Evolutionary conservation across 768 basidiomycete species (phyloP).

Genomic region (Termitomyces bulborhizus): DNA sequence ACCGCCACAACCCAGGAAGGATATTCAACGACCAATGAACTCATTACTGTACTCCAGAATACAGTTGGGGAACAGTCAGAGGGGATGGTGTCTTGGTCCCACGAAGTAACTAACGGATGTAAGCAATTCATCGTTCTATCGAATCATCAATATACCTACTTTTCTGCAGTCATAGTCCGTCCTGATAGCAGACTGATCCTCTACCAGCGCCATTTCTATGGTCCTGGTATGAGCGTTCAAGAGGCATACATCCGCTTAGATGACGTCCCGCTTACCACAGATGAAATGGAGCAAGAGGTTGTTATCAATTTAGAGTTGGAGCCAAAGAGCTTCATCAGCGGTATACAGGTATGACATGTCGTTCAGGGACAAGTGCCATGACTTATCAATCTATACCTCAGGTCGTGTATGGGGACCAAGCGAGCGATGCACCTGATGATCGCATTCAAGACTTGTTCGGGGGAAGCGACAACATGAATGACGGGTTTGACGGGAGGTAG

Average conservation of each 20-base stretch:
- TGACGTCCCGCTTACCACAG: not conserved
- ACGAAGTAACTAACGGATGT: not conserved
- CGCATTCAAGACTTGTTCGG: not conserved
- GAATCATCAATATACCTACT: not conserved
- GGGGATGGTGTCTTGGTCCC: not conserved
- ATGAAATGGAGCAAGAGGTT: slow-evolving; percentile 1
- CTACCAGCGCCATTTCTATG: slow-evolving; percentile 2
- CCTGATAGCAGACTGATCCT: not conserved
- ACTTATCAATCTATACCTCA: not conserved
- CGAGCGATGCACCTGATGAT: not conserved
- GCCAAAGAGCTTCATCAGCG: slow-evolving; percentile 1
- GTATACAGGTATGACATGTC: not conserved
- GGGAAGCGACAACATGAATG: slow-evolving; percentile 4
- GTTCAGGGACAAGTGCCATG: not conserved
- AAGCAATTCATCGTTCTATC: not conserved
- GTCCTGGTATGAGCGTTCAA: slow-evolving; percentile 2
- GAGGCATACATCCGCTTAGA: not conserved
- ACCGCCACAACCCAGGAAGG: not conserved
- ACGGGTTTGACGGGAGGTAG: not conserved
- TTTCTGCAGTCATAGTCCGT: not conserved
- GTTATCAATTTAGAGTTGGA: not conserved
- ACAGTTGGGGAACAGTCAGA: not conserved
- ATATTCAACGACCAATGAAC: not conserved
- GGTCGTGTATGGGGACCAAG: not conserved
- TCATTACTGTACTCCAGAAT: not conserved